Base-by-base conservation (phyloP, 176 grass and related monocot genomes). In the Oryza coarctata region DNA sequence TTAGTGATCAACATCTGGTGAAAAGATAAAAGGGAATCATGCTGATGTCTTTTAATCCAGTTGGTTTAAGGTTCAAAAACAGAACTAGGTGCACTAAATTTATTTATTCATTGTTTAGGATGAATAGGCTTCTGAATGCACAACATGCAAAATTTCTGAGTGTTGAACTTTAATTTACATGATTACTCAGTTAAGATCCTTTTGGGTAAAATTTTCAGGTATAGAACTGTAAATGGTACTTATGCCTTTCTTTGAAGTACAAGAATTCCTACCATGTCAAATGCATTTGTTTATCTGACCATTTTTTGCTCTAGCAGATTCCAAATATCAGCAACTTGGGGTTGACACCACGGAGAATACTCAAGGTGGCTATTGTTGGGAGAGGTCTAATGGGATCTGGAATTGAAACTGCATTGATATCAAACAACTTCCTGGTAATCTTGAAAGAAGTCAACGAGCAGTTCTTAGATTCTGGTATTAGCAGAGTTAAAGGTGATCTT, bases 311-410 rank as follows among this genome's bases (percentile, higher is more conserved):
- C 71, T 76, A 55, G 32, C 80, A 95, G 92, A 87, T 98, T 84
- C 88, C 92, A 64, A 76, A 88, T 23, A 45, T 98, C 38, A 89
- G 86, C 69, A 86, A 93, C 71, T 79, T 91, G 43, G 84, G 92
- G 80, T 83, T 98, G 70, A 62, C 76, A 63, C 88, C 95, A 61
- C 83, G 84, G 65, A 88, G 80, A 84, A 93, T 98, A 69, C 85
- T 78, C 64, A 94, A 88, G 71, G 86, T 83, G 52, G 92, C 88
- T 82, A 88, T 95, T 79, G 50, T 95, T 57, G 92, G 90, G 35
- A 90, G 92, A 60, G 92, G 92, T 62, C 80, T 91, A 77, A 94
- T 94, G 86, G 92, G 92, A 73, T 91, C 95, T n/a, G 92, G 90
- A 58, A 98, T 98, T 86, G 95, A 92, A 78, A 93, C 95, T 68